phyloP scores from a whole-genome alignment of 2,329 filamentous ascomycete genomes.

The Apiospora pterosperma region DNA sequence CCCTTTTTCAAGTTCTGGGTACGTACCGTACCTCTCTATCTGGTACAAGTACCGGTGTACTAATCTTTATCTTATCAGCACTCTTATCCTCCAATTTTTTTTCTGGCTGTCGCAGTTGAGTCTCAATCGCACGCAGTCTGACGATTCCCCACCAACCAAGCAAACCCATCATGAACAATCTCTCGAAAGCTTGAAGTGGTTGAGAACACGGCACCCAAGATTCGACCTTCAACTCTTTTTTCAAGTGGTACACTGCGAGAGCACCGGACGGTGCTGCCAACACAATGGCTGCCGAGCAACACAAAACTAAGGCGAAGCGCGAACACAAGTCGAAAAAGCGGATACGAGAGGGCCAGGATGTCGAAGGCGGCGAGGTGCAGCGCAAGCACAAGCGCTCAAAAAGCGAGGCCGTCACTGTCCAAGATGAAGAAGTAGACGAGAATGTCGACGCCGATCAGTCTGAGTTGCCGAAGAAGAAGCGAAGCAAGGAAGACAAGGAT shows the following conservation, averaged over 20 bases:
- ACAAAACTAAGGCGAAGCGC: slow-evolving; percentile 1
- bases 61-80: background rate
- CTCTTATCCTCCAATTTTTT: slow-evolving; percentile 3
- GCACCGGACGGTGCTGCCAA: background rate
- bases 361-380: slow-evolving; percentile 22
- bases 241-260: background rate
- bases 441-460: slow-evolving; percentile 6
- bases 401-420: slow-evolving; percentile 17
- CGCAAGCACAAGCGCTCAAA: slow-evolving; percentile 50
- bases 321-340: slow-evolving; percentile 6
- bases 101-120: background rate
- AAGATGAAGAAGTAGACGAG: slow-evolving; percentile 19
- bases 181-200: background rate
- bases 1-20: background rate
- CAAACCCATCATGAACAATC: background rate
- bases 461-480: slow-evolving; percentile 10
- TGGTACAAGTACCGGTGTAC: background rate
- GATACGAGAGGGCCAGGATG: background rate
- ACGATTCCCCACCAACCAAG: background rate
- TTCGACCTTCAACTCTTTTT: background rate
- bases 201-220: background rate
- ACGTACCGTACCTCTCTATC: background rate
- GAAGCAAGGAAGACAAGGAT: slow-evolving; percentile 23
- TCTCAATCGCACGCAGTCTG: background rate
- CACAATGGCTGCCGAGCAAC: background rate